Evolutionary conservation across 106 monocot genomes (phyloP).

Genomic region (Apostasia shenzhenica): DNA sequence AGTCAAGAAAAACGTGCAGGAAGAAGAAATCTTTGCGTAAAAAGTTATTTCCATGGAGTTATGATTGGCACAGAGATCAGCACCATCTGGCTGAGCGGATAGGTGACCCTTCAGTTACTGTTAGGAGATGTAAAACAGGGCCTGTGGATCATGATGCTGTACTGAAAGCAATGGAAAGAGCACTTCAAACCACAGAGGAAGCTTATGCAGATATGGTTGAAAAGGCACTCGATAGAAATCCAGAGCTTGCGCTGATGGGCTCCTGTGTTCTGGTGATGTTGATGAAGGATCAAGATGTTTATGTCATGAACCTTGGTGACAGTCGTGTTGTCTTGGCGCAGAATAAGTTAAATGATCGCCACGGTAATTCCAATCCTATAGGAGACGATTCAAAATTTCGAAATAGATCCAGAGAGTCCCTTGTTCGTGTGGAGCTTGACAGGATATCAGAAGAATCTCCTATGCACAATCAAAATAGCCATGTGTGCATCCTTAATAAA

Average conservation of each 20-base stretch:
- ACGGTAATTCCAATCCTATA: constrained; percentile 16
- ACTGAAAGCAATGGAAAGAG: constrained; percentile 69
- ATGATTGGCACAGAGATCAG: constrained; percentile 88
- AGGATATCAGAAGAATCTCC: constrained; percentile 97
- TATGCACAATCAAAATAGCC: constrained; percentile 56
- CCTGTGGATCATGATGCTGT: constrained; percentile 85
- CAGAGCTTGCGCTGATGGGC: constrained; percentile 98
- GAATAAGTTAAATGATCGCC: constrained; percentile 42
- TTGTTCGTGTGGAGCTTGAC: constrained; percentile 79
- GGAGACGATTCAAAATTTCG: constrained; percentile 38
- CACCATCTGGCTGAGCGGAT: constrained; percentile 32
- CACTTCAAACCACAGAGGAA: constrained; percentile 71
- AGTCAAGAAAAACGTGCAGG: constrained; percentile 56
- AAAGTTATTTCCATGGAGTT: constrained; percentile 90
- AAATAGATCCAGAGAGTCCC: constrained; percentile 66
- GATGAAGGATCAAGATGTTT: constrained; percentile 98
- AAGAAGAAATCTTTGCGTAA: constrained; percentile 72
- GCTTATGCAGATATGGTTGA: constrained; percentile 93
- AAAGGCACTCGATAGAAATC: constrained; percentile 60
- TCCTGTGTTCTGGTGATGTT: constrained; percentile 98
- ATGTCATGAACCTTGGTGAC: constrained; percentile 96
- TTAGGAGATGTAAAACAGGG: constrained; percentile 76
- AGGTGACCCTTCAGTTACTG: constrained; percentile 19
- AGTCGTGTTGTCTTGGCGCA: constrained; percentile 91
- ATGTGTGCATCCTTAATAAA: constrained; percentile 42